Evolutionary conservation across 331 rosid species (phyloP).

Genomic region (Acacia concinna): DNA sequence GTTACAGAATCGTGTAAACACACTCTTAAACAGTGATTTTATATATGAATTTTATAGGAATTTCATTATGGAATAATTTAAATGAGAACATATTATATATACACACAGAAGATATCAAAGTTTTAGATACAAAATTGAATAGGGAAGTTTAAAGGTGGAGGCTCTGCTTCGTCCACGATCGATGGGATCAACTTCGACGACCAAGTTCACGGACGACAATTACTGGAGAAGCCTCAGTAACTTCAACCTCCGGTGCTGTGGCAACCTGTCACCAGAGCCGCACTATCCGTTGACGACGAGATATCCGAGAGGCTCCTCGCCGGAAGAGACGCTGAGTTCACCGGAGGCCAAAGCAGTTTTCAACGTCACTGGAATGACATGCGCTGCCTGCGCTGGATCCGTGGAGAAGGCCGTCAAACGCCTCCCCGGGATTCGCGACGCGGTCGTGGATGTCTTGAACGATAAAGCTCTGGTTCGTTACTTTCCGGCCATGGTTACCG

Average conservation of each 20-base stretch:
- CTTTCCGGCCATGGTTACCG: conserved; percentile 47
- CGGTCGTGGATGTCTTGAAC: conserved; percentile 73
- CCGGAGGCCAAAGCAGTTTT: conserved; percentile 45
- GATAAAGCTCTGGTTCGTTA: conserved; percentile 60
- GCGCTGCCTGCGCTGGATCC: conserved; percentile 81
- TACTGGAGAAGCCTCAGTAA: not conserved
- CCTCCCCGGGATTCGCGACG: conserved; percentile 74
- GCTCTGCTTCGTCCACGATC: not conserved
- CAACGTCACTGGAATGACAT: conserved; percentile 70
- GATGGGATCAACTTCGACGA: not conserved
- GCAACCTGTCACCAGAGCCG: conserved; percentile 48
- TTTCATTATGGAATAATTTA: no score
- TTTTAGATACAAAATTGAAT: not conserved
- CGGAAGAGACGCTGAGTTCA: conserved; percentile 28
- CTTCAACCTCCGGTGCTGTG: not conserved
- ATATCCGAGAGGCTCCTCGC: conserved; percentile 47
- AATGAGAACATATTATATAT: no score
- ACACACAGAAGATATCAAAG: no score
- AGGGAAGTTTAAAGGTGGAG: not conserved
- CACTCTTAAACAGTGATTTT: no score
- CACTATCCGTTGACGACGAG: conserved; percentile 74
- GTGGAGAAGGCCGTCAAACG: conserved; percentile 80
- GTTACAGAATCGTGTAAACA: no score
- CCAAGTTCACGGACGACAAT: not conserved
- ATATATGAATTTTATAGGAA: no score